phyloP scores from a whole-genome alignment of 192 early-diverging fungal species.

The Coemansia sp. region DNA sequence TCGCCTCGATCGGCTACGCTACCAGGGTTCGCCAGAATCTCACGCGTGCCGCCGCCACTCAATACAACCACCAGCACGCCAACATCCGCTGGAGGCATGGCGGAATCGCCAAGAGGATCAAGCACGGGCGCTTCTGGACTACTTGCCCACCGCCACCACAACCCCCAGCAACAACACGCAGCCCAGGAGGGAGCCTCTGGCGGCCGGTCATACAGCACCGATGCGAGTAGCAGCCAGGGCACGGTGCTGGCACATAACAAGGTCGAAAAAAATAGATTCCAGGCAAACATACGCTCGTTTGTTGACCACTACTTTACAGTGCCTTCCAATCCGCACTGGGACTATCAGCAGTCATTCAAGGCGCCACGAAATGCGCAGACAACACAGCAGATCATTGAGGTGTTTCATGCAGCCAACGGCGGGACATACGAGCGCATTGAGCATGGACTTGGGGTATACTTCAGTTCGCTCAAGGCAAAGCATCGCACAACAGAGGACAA shows the following conservation, averaged over 20 bases:
- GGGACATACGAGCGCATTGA: slow-evolving; percentile 46
- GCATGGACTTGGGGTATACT: slow-evolving; percentile 54
- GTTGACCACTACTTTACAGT: slow-evolving; percentile 48
- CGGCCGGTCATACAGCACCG: slow-evolving; percentile 12
- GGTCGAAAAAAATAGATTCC: slow-evolving; percentile 53
- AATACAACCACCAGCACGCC: slow-evolving; percentile 12
- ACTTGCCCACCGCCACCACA: slow-evolving; percentile 5
- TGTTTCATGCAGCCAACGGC: slow-evolving; percentile 31
- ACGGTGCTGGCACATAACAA: slow-evolving; percentile 32
- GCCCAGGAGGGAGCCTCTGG: background rate
- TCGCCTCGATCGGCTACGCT: slow-evolving; percentile 13
- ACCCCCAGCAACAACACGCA: background rate
- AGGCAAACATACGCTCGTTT: slow-evolving; percentile 52
- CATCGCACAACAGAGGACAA: slow-evolving; percentile 53
- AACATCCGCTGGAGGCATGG: slow-evolving; percentile 16
- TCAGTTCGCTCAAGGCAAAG: slow-evolving; percentile 55
- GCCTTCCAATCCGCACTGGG: slow-evolving; percentile 31
- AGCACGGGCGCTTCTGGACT: slow-evolving; percentile 1
- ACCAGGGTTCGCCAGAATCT: slow-evolving; percentile 11
- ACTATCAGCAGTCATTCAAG: slow-evolving; percentile 57
- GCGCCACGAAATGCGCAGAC: slow-evolving; percentile 50
- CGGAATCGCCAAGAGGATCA: slow-evolving; percentile 24
- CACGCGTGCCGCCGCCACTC: slow-evolving; percentile 8
- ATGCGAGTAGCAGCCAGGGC: background rate
- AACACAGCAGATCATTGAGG: slow-evolving; percentile 44